Conservation (phyloP, 2,329 filamentous ascomycete genomes). For the Chaetomiaceae sp. region DNA sequence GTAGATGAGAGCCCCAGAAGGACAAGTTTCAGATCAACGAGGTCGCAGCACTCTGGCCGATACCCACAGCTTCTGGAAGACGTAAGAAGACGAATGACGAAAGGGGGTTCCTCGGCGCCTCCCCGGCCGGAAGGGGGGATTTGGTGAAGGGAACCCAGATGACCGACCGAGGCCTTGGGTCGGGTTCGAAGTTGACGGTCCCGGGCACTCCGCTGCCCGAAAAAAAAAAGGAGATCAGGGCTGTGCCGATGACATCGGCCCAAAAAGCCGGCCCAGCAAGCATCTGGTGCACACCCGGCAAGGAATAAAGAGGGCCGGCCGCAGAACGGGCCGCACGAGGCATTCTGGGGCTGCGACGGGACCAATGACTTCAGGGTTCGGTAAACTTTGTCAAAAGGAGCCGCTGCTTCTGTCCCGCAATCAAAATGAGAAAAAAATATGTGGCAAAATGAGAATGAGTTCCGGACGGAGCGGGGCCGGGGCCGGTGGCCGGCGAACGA, state of each 20-base stretch:
- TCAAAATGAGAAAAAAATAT: neutral
- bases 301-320: constrained; percentile 5
- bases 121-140: too few species aligned
- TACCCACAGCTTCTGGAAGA: constrained; percentile 8
- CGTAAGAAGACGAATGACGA: neutral
- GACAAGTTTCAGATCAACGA: neutral
- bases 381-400: neutral
- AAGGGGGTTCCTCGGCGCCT: neutral
- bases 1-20: too few species aligned
- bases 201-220: neutral
- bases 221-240: constrained; percentile 3
- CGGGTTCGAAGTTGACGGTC: constrained; percentile 2
- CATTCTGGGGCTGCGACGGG: constrained; percentile 4
- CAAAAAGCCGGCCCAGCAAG: constrained; percentile 11
- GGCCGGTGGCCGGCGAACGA: neutral
- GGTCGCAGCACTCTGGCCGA: neutral
- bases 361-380: neutral
- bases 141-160: neutral
- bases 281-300: neutral
- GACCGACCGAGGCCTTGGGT: constrained; percentile 4
- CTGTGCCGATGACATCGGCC: constrained; percentile 16
- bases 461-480: neutral
- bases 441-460: neutral
- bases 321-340: constrained; percentile 19
- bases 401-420: neutral